Evolutionary conservation across 2,329 filamentous ascomycete species (phyloP).

Genomic region (Hortaea sp.): DNA sequence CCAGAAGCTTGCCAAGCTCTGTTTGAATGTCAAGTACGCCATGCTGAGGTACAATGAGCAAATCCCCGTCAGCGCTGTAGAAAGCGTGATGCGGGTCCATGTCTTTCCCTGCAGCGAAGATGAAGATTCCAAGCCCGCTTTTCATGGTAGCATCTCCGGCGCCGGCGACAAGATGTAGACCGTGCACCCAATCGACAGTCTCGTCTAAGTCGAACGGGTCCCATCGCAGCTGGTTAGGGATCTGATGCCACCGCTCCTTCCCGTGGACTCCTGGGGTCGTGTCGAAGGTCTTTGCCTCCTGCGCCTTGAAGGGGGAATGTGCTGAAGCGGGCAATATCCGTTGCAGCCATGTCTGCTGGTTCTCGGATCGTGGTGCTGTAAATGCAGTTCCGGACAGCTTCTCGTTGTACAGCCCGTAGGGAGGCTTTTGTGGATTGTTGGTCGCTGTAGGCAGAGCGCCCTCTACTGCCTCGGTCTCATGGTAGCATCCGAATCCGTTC

Average conservation of each 20-base stretch:
- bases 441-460: constrained; percentile 64
- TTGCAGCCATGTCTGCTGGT: constrained; percentile 51
- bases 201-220: constrained; percentile 65
- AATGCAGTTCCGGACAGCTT: constrained; percentile 52
- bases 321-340: constrained; percentile 49
- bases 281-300: constrained; percentile 39
- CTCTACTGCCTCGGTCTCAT: constrained; percentile 70
- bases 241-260: constrained; percentile 55
- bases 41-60: constrained; percentile 55
- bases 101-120: constrained; percentile 67
- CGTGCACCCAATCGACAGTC: constrained; percentile 57
- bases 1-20: constrained; percentile 53
- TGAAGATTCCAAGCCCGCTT: constrained; percentile 66
- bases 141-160: constrained; percentile 73
- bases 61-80: constrained; percentile 68
- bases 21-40: constrained; percentile 59
- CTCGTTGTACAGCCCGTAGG: constrained; percentile 72
- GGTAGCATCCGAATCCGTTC: constrained; percentile 66
- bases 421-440: constrained; percentile 74
- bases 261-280: constrained; percentile 40
- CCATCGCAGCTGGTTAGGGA: constrained; percentile 76
- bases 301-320: constrained; percentile 44
- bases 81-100: constrained; percentile 70
- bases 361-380: constrained; percentile 45
- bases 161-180: constrained; percentile 63